Conservation (phyloP, 2,329 filamentous ascomycete genomes). For the Neodidymelliopsis sp. region DNA sequence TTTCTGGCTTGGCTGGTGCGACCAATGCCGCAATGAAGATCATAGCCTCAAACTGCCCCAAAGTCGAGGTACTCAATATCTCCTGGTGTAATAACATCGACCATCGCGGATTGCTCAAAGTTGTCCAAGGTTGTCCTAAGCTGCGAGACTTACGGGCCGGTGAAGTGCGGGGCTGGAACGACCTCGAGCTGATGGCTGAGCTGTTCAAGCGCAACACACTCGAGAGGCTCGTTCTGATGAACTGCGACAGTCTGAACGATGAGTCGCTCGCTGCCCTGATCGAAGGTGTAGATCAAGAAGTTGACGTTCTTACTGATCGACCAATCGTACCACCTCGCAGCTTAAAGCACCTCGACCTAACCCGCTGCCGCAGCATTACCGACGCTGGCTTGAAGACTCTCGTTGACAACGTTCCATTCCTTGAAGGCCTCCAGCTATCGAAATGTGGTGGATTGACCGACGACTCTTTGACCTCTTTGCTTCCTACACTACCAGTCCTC, state of each 20-base stretch:
- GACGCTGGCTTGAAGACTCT: conserved; percentile 74
- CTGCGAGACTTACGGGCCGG: conserved; percentile 82
- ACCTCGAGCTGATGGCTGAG: conserved; percentile 72
- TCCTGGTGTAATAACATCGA: conserved; percentile 93
- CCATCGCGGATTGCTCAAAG: conserved; percentile 73
- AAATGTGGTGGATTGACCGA: conserved; percentile 80
- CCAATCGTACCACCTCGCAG: conserved; percentile 79
- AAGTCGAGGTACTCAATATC: conserved; percentile 84
- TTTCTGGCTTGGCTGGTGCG: conserved; percentile 80
- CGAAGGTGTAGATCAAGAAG: conserved; percentile 76
- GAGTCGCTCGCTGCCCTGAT: conserved; percentile 76
- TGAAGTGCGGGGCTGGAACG: conserved; percentile 81
- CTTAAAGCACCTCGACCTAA: conserved; percentile 85
- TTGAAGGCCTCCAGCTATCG: conserved; percentile 84
- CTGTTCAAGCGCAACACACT: conserved; percentile 83
- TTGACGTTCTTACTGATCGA: conserved; percentile 80
- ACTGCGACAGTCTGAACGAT: conserved; percentile 81
- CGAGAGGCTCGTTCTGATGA: conserved; percentile 81
- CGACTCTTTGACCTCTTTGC: conserved; percentile 71
- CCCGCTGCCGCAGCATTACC: conserved; percentile 77
- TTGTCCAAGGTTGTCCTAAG: conserved; percentile 75
- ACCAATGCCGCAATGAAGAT: conserved; percentile 88
- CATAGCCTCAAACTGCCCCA: conserved; percentile 79
- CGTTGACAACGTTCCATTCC: conserved; percentile 75
- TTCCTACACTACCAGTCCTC: conserved; percentile 77